Evolutionary conservation across 2,329 filamentous ascomycete genomes (phyloP), one percentile per base, ranked within the genome.

Genomic region (Parascedosporium putredinis): DNA sequence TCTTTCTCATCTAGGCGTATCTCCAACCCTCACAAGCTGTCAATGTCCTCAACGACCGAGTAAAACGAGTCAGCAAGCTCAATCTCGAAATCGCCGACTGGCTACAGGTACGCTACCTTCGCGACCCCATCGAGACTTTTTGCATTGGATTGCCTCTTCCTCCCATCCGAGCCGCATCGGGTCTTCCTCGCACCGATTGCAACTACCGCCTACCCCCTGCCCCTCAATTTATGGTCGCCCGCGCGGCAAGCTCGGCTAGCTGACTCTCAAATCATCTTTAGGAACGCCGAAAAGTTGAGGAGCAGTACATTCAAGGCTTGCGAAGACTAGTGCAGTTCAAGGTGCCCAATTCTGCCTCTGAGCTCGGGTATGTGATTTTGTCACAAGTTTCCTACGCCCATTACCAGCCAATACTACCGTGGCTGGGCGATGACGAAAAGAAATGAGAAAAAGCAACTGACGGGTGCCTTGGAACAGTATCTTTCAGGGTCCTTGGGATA

Each of bases 31-130:
- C 71, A 57, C 88, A 93, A 70, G 90, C 93, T 53, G 86, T 89
- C 34, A 76, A 79, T 50, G 78, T 88, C 52, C 78, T 97, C 59
- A 86, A 84, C 66, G 90, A 96, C 59, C 87, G 93, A 61, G 79
- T 97, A 58, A 86, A 86, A 67, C 80, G 88, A 67, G 91, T 97
- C 63, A 79, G 78, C 60, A 88, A 84, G 66, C 72, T 95, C 69
- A 96, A 98, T 67, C 69, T 74, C 58, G 88, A 96, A 64, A 88
- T 98, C 61, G 91, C 91, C 65, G 91, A 97, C 70, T 98, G 91
- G 88, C 78, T 98, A 54, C 86, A 91, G 83, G 90, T 95, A 81
- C 67, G 69, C 38, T 47, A 7, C n/a, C n/a, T n/a, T n/a, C n/a
- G n/a, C n/a, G n/a, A n/a, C n/a, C n/a, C n/a, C n/a, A n/a, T n/a